These are phyloP conservation scores for Apophysomyces variabilis DNA, from an alignment of 371 early-diverging fungal genomes.

Conservation along the genomic window DNA sequence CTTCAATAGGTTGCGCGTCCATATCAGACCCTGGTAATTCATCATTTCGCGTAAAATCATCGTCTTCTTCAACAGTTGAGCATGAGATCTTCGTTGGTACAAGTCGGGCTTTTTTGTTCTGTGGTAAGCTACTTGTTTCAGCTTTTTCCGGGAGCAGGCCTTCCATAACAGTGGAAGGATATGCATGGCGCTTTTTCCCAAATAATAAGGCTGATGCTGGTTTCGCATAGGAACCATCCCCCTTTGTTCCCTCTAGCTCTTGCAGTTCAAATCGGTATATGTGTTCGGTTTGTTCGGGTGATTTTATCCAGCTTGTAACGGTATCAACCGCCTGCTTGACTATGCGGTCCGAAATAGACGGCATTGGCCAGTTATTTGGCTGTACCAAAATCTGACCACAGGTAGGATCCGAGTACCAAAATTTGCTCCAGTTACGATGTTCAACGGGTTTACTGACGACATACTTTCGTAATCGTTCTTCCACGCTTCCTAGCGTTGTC, in stretches of 20 bases:
- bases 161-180: too few relatives aligned
- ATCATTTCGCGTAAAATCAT: too few relatives aligned
- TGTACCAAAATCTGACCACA: not conserved
- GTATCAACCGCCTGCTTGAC: not conserved
- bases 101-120: too few relatives aligned
- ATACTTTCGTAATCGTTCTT: slow-evolving; percentile 2
- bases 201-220: not conserved
- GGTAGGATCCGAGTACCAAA: not conserved
- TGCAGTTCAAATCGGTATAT: not conserved
- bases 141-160: too few relatives aligned
- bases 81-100: too few relatives aligned
- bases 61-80: too few relatives aligned
- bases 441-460: not conserved
- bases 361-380: not conserved
- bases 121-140: too few relatives aligned
- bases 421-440: not conserved
- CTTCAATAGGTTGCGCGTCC: too few relatives aligned
- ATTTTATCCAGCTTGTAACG: not conserved
- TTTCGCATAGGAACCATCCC: not conserved
- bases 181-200: not conserved
- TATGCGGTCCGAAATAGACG: not conserved
- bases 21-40: too few relatives aligned
- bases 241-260: too few relatives aligned
- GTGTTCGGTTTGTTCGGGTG: not conserved
- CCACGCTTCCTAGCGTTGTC: not conserved